Percentiles rank a stretch among this genome's conserved stretches.
Conservation (phyloP, 176 grass and related monocot genomes). For the Puya raimondii region DNA sequence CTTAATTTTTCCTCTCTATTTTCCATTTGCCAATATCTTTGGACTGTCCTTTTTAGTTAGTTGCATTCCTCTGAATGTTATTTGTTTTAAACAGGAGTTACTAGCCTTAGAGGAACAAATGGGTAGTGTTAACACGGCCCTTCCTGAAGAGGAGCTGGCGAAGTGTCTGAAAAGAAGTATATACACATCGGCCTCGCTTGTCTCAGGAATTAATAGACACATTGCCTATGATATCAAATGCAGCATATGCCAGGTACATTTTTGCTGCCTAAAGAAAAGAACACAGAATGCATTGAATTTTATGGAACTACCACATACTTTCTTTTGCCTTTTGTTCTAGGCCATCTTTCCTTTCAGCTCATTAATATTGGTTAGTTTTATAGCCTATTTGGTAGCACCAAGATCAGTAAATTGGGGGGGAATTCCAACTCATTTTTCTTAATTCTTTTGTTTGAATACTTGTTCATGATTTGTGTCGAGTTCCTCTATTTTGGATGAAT, state of each 20-base stretch:
- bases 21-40: not conserved
- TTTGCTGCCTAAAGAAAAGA: not conserved
- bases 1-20: not conserved
- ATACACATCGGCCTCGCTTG: not conserved
- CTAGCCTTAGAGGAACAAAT: slow-evolving; percentile 20
- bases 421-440: too few species aligned
- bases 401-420: too few species aligned
- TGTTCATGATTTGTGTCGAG: too few species aligned
- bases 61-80: not conserved
- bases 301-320: too few species aligned
- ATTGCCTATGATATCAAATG: slow-evolving; percentile 14
- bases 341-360: too few species aligned
- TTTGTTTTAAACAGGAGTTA: slow-evolving; percentile 11
- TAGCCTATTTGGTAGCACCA: too few species aligned
- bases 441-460: too few species aligned
- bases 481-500: too few species aligned
- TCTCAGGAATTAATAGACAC: not conserved
- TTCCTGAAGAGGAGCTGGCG: slow-evolving; percentile 11
- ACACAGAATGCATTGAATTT: too few species aligned
- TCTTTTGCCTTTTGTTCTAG: too few species aligned
- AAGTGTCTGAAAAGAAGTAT: slow-evolving; percentile 19
- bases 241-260: slow-evolving; percentile 26
- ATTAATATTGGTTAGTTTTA: too few species aligned
- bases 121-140: slow-evolving; percentile 23
- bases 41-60: not conserved